Evolutionary conservation across 1,139 yeast genomes (phyloP), one percentile per base, ranked within the genome.

Genomic region (Hanseniaspora uvarum): DNA sequence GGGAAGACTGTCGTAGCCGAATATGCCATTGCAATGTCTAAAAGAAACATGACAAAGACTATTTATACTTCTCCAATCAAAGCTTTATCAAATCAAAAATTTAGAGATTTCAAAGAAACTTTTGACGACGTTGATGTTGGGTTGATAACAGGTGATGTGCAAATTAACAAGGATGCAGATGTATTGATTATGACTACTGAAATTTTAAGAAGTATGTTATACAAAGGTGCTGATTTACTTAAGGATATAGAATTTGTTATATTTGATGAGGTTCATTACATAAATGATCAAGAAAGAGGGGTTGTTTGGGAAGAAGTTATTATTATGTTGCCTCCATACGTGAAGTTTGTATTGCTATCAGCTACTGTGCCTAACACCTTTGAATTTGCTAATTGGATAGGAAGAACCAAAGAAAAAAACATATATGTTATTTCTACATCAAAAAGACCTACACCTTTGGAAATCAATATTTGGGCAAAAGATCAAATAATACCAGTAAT

Each of bases 291-390:
- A 56, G 96, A 88, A 63, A 79, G 99, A 67, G 99, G 99, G 65
- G 98, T 92, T 34, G 99, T 92, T 6, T 92, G 99, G 99, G 99
- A 92, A 70, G 99, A 92, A 68, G 95, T 94, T 8, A 92, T 92
- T 58, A 92, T 92, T 60, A 81, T 92, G 87, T 73, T 92, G 46
- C 99, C 99, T 0, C 96, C 89, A 59, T 95, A 89, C 68, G 95
- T 92, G 53, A 88, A 86, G 61, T 85, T 85, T 63, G 87, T 89
- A 57, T 72, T 89, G 54, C 71, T 89, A 44, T 88, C 96, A 4
- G 98, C 98, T 2, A 92, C 99, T 0, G 96, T 92, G 12, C 98
- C 99, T 7, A 92, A 92, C 66, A 94, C 98, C 0, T 86, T 80
- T 73, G 99, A 92, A 65, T 92, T 92, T 73, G 99, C 98, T 16